Conservation (phyloP, 331 rosid species). For the Arachis monticola region DNA sequence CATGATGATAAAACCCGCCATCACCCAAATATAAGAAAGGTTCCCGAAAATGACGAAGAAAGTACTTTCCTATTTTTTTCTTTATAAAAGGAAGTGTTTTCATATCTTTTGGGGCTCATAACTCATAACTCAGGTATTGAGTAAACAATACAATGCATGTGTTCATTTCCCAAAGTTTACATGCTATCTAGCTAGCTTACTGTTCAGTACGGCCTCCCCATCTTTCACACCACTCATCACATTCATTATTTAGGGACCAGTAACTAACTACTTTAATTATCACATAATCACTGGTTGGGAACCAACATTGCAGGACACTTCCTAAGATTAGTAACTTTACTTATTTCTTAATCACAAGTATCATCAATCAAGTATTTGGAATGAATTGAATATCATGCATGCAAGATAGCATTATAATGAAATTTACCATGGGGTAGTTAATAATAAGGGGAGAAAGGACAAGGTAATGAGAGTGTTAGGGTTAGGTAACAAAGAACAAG, state of each 20-base stretch:
- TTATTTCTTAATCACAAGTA: too few species aligned
- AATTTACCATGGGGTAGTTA: too few species aligned
- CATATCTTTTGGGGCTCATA: background rate
- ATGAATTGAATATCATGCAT: too few species aligned
- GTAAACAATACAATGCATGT: background rate
- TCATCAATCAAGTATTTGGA: too few species aligned
- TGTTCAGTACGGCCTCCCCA: background rate
- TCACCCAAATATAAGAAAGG: conserved; percentile 27
- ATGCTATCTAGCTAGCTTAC: background rate
- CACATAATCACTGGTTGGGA: conserved; percentile 1
- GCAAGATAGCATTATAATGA: too few species aligned
- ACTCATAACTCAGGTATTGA: background rate
- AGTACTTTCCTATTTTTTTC: conserved; percentile 1
- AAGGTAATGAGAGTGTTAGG: background rate
- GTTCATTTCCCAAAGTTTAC: conserved; percentile 10
- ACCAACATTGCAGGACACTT: background rate
- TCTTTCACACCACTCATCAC: too few species aligned
- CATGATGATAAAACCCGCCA: conserved; percentile 32
- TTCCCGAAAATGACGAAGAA: background rate
- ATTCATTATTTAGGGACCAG: too few species aligned
- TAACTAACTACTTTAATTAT: too few species aligned
- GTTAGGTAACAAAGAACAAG: background rate
- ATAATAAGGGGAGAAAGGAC: too few species aligned
- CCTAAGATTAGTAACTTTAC: too few species aligned
- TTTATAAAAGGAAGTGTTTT: background rate